Percentiles rank a stretch among this genome's conserved stretches.
phyloP scores from a whole-genome alignment of 108 stramenopile species.

The Stephanodiscus minutulus region DNA sequence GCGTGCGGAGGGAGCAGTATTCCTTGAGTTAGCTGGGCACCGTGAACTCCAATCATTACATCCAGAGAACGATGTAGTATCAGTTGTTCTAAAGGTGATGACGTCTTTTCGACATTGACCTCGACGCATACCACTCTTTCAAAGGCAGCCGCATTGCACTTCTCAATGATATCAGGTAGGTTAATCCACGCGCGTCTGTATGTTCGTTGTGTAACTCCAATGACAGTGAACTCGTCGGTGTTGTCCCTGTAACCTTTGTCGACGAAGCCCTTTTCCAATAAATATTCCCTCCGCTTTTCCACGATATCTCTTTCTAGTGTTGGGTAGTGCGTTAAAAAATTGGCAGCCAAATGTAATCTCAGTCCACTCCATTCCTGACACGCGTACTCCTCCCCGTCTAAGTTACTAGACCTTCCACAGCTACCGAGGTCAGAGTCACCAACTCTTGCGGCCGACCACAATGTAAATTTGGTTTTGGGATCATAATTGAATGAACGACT shows the following conservation, averaged over 20 bases:
- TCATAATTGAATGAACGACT: constrained; percentile 13
- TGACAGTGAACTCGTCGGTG: constrained; percentile 5
- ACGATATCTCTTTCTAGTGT: constrained; percentile 21
- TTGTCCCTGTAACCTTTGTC: constrained; percentile 1
- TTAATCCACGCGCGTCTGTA: constrained; percentile 14
- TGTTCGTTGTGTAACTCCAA: constrained; percentile 22
- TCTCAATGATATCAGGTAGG: constrained; percentile 24
- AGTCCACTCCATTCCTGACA: constrained; percentile 36
- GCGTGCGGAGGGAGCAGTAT: constrained; percentile 48
- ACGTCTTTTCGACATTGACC: constrained; percentile 56
- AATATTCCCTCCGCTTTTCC: constrained; percentile 6
- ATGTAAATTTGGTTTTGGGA: constrained; percentile 25
- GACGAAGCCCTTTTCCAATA: constrained; percentile 17
- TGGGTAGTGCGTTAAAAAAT: constrained; percentile 39
- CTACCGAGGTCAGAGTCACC: not conserved
- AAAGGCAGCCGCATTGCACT: constrained; percentile 33
- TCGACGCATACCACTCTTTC: constrained; percentile 48
- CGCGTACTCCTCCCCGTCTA: constrained; percentile 2
- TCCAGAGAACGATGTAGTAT: constrained; percentile 56
- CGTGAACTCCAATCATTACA: constrained; percentile 62
- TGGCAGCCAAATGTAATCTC: constrained; percentile 21
- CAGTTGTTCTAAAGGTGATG: constrained; percentile 44
- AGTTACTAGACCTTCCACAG: constrained; percentile 5
- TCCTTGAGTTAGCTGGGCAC: constrained; percentile 61
- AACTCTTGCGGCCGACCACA: constrained; percentile 32